Conservation (phyloP, 805 yeast species). For the Alloascoidea hylecoeti region DNA sequence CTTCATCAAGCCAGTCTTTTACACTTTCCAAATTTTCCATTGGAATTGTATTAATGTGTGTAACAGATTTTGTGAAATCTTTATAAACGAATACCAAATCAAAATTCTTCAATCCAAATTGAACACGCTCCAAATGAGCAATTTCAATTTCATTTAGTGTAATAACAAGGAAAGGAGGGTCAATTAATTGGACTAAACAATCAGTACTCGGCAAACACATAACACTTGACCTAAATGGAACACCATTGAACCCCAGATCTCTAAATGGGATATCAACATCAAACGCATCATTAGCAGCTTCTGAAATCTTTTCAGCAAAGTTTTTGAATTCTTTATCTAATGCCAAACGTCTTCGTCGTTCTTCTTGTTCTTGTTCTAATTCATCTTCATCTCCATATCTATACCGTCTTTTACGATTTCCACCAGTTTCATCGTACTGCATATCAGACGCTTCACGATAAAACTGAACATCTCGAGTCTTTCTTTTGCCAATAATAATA, state of each 20-base stretch:
- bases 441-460: slow-evolving; percentile 95
- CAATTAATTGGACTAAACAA: slow-evolving; percentile 85
- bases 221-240: slow-evolving; percentile 88
- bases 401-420: slow-evolving; percentile 74
- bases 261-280: slow-evolving; percentile 92
- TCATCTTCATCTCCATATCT: slow-evolving; percentile 98
- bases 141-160: slow-evolving; percentile 86
- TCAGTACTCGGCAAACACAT: slow-evolving; percentile 95
- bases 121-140: slow-evolving; percentile 93
- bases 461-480: slow-evolving; percentile 90
- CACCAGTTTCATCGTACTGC: slow-evolving; percentile 94
- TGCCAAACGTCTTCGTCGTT: slow-evolving; percentile 79
- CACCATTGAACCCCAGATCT: slow-evolving; percentile 95
- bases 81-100: slow-evolving; percentile 95
- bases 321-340: slow-evolving; percentile 84
- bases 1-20: slow-evolving; percentile 95
- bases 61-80: slow-evolving; percentile 77
- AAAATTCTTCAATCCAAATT: slow-evolving; percentile 91
- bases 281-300: slow-evolving; percentile 67
- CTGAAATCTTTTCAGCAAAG: slow-evolving; percentile 85
- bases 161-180: slow-evolving; percentile 88
- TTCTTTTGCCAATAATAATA: slow-evolving; percentile 88
- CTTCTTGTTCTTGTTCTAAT: slow-evolving; percentile 96
- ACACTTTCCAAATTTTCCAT: slow-evolving; percentile 85
- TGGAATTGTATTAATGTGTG: slow-evolving; percentile 89